phyloP scores from a whole-genome alignment of 306 rosid genomes.

The Lathyrus aphaca region DNA sequence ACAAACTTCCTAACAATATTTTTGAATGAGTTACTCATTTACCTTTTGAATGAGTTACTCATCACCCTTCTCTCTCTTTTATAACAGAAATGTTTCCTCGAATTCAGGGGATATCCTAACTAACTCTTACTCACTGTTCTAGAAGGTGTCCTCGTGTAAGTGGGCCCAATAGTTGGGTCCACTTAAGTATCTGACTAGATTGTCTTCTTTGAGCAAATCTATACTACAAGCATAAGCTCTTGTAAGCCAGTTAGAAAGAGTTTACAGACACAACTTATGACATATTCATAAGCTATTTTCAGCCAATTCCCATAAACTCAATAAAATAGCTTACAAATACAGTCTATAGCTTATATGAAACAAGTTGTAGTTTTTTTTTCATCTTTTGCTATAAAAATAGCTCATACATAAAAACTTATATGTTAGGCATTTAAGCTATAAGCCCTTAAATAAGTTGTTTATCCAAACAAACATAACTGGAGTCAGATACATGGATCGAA shows the following conservation, averaged over 20 bases:
- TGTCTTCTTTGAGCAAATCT: not conserved
- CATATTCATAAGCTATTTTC: not conserved
- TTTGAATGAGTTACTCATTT: too few relatives aligned
- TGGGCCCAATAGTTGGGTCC: too few relatives aligned
- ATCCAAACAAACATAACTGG: not conserved
- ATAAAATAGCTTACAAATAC: not conserved
- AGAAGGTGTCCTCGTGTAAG: too few relatives aligned
- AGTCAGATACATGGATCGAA: not conserved
- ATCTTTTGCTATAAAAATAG: not conserved
- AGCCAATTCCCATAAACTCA: not conserved
- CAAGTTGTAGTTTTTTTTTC: too few relatives aligned
- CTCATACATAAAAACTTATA: not conserved
- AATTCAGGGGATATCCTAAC: too few relatives aligned
- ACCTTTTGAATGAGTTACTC: too few relatives aligned
- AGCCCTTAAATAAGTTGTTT: not conserved
- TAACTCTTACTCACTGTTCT: too few relatives aligned
- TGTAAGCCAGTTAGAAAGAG: not conserved
- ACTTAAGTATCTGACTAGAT: not conserved
- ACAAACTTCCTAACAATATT: too few relatives aligned
- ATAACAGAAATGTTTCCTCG: too few relatives aligned
- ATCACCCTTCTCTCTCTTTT: too few relatives aligned
- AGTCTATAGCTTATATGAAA: not conserved
- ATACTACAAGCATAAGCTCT: not conserved
- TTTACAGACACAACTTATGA: not conserved
- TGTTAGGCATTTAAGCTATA: not conserved